Percentiles rank a stretch among this genome's conserved stretches.
Evolutionary conservation across 208 protist genomes (phyloP).

Genomic region (Strigomonas galati): DNA sequence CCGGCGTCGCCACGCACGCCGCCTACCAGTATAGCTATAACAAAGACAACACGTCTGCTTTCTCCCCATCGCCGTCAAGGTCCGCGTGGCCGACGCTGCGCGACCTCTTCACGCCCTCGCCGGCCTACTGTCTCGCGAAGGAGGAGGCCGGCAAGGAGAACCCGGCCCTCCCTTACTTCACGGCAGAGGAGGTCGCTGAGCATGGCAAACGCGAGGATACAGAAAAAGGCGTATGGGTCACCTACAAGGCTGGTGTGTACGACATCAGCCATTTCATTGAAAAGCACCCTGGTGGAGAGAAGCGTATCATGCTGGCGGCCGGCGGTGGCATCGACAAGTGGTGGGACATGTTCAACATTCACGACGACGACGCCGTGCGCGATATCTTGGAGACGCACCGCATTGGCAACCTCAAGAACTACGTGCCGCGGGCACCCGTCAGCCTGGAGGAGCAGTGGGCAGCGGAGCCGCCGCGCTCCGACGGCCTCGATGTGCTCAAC

Average conservation of each 20-base stretch:
- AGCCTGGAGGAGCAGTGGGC: constrained; percentile 26
- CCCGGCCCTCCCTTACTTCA: constrained; percentile 26
- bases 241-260: constrained; percentile 68
- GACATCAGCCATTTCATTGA: constrained; percentile 77
- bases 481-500: constrained; percentile 34
- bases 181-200: constrained; percentile 23
- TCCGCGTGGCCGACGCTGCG: no score
- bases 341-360: constrained; percentile 66
- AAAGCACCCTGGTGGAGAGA: constrained; percentile 70
- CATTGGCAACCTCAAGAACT: constrained; percentile 36
- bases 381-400: constrained; percentile 37
- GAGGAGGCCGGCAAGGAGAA: constrained; percentile 17
- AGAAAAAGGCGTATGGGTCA: constrained; percentile 57
- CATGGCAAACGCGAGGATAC: constrained; percentile 10
- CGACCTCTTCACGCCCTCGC: neutral
- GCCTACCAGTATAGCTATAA: no score
- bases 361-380: constrained; percentile 42
- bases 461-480: constrained; percentile 32
- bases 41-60: no score
- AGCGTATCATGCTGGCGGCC: constrained; percentile 72
- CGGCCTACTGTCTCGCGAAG: constrained; percentile 16
- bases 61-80: no score
- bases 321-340: constrained; percentile 66
- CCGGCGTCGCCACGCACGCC: no score
- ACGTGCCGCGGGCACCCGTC: constrained; percentile 19